phyloP scores from a whole-genome alignment of 2,329 filamentous ascomycete genomes.

The Ploettnerulaceae sp. region DNA sequence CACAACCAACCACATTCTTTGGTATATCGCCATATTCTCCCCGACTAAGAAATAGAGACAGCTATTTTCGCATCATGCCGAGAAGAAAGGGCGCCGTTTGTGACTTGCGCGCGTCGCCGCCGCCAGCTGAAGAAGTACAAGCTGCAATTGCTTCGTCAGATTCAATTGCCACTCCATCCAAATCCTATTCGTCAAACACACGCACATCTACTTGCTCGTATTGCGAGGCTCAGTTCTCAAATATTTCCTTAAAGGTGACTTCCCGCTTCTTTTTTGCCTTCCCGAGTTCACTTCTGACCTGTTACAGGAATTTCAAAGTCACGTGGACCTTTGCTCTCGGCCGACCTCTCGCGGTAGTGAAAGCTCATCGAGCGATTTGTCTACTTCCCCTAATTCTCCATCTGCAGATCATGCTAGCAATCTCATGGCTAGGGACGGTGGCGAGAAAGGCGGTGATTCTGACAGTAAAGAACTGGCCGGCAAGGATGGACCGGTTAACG shows the following conservation, averaged over 20 bases:
- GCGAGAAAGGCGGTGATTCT: background rate
- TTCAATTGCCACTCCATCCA: slow-evolving; percentile 12
- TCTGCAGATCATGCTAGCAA: slow-evolving; percentile 1
- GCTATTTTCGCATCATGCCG: slow-evolving; percentile 8
- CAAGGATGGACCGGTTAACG: too few relatives aligned
- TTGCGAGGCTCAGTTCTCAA: slow-evolving; percentile 10
- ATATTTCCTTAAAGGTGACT: slow-evolving; percentile 5
- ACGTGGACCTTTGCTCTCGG: slow-evolving; percentile 27
- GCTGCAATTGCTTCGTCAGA: background rate
- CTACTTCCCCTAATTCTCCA: slow-evolving; percentile 19
- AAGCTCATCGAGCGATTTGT: slow-evolving; percentile 22
- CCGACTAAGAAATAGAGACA: slow-evolving; percentile 1
- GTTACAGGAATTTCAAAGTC: slow-evolving; percentile 29
- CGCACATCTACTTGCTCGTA: slow-evolving; percentile 12
- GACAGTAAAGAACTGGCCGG: background rate
- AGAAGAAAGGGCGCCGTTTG: slow-evolving; percentile 3
- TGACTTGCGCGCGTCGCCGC: slow-evolving; percentile 3
- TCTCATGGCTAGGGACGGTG: background rate
- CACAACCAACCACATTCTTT: slow-evolving; percentile 7
- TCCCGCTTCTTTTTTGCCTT: background rate
- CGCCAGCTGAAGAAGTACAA: background rate
- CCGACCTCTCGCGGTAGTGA: slow-evolving; percentile 16
- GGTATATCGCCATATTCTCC: slow-evolving; percentile 7
- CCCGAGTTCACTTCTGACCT: slow-evolving; percentile 19
- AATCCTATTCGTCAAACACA: slow-evolving; percentile 8